These are phyloP conservation scores for Cladosporium colombiae DNA, from an alignment of 2,329 filamentous ascomycete genomes.

Conservation along the genomic window DNA sequence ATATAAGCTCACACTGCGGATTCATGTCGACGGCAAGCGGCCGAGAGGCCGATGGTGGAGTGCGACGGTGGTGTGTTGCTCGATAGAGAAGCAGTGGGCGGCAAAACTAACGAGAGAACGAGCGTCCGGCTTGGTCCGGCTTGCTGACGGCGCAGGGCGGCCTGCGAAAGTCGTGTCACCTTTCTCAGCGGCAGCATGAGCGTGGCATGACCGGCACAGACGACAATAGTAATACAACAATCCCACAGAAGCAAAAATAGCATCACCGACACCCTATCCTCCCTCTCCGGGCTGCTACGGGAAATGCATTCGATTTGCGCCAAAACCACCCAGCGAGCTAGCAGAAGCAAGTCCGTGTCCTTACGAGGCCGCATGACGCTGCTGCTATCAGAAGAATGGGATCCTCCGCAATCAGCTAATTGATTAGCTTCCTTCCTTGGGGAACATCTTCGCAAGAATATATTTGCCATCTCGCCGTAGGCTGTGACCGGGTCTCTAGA, in stretches of 20 bases:
- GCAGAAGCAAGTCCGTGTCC: neutral
- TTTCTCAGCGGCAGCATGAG: neutral
- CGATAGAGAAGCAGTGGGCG: neutral
- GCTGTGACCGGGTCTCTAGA: neutral
- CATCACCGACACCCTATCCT: neutral
- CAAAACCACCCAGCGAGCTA: neutral
- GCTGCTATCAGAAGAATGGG: neutral
- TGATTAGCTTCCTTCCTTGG: conserved; percentile 6
- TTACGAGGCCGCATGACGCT: neutral
- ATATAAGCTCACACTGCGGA: neutral
- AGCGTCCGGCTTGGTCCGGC: neutral
- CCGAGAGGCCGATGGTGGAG: neutral
- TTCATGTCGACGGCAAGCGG: conserved; percentile 2
- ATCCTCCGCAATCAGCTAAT: neutral
- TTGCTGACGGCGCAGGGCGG: neutral
- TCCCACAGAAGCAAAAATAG: neutral
- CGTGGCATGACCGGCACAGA: neutral
- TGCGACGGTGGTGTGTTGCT: neutral
- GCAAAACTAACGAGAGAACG: neutral
- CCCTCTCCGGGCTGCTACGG: neutral
- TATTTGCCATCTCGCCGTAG: neutral
- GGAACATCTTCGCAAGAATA: neutral
- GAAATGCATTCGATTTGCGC: neutral
- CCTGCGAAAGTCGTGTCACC: conserved; percentile 3
- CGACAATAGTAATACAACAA: neutral